These are phyloP conservation scores for Euphorbia tirucalli DNA, from an alignment of 345 rosid species.

Conservation along the genomic window DNA sequence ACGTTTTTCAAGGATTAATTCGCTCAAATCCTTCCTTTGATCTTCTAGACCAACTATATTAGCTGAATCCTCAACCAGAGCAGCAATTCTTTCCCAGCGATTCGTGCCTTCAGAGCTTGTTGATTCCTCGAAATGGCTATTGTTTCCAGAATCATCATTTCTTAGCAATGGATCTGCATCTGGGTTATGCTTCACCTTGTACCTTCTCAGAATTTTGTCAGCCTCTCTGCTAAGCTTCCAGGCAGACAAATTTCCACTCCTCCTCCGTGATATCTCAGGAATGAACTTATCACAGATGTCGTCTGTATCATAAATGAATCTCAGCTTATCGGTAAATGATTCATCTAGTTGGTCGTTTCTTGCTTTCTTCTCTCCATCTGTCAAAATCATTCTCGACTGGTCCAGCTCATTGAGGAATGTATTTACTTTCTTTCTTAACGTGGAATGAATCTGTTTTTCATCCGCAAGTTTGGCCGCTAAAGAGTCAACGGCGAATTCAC, in stretches of 20 bases:
- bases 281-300: not conserved
- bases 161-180: no score
- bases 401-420: not conserved
- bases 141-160: not conserved
- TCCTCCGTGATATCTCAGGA: not conserved
- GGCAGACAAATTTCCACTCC: no score
- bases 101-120: not conserved
- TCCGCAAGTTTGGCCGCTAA: not conserved
- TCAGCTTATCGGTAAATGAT: not conserved
- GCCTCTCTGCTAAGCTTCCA: not conserved
- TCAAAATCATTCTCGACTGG: not conserved
- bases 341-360: not conserved
- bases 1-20: not conserved
- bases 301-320: not conserved
- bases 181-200: not conserved
- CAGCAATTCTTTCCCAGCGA: not conserved
- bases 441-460: not conserved
- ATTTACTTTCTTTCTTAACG: not conserved
- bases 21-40: not conserved
- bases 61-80: not conserved
- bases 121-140: not conserved
- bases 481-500: not conserved
- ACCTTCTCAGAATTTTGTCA: not conserved
- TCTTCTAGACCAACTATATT: not conserved
- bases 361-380: not conserved